Base-by-base conservation (phyloP, 73 alveolate genomes). In the Uronychia binucleata region DNA sequence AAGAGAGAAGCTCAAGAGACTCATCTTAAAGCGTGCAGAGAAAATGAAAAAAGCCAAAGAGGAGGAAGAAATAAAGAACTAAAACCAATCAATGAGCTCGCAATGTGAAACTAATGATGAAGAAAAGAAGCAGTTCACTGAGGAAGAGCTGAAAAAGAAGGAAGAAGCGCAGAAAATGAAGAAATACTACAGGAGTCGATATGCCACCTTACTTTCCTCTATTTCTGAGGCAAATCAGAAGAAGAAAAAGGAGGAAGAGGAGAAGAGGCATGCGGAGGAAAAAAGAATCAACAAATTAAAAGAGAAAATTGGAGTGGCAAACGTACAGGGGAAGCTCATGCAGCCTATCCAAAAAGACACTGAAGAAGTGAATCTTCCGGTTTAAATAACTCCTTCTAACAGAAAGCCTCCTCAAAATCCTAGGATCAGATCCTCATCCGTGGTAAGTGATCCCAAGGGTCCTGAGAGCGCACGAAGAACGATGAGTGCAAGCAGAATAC, bases 151-250 rank as follows among this genome's bases (percentile, higher is more conserved):
- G 74, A 81, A 86, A 74, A 82, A 86, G 75, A 90, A 91, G 78
- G 86, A 86, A 85, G 77, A 86, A 77, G 67, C 76, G 84, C 81
- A 80, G 30, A 91, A 86, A 79, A 30, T 87, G 1, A 77, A 87
- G 67, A 91, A 82, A 33, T 87, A 78, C 76, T 92, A 90, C 74
- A 84, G 93, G 59, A 59, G 83, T n/a, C 59, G 97, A 81, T 89
- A 89, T 77, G 82, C 83, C 13, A 85, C 92, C 0, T 89, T 92
- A 60, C 83, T 92, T 1, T 85, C 86, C 35, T 32, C 94, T 27
- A 78, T 92, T 11, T 34, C 59, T 29, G 94, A 92, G 28, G 58
- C 83, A 74, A 90, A 90, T 33, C 59, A 86, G 67, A 87, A 91
- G 34, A 88, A 87, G 76, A 85, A 86, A 59, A 77, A 86, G 78